Percentiles rank a stretch among this genome's conserved stretches.
Conservation (phyloP, 2,329 filamentous ascomycete species). For the Cercospora nicotianae region DNA sequence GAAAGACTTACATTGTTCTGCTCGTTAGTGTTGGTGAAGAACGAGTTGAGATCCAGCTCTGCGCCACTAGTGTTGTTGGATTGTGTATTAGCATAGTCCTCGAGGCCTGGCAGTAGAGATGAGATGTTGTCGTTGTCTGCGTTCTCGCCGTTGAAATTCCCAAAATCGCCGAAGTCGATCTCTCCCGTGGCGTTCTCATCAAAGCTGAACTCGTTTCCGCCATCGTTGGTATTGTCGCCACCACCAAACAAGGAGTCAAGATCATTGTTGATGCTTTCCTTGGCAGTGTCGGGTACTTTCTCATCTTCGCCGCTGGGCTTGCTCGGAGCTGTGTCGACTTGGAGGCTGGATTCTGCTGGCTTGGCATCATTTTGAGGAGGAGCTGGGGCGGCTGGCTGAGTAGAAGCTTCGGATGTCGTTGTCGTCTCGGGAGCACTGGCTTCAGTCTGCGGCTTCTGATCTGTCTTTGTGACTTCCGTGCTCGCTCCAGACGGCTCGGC, state of each 20-base stretch:
- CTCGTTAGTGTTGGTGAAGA: conserved; percentile 29
- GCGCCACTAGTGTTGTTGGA: conserved; percentile 20
- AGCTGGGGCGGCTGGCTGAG: neutral
- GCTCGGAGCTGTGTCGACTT: conserved; percentile 16
- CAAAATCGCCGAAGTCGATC: conserved; percentile 41
- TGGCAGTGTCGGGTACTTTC: conserved; percentile 33
- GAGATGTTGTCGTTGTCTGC: conserved; percentile 38
- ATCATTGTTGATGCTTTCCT: conserved; percentile 31
- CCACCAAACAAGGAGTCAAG: conserved; percentile 41
- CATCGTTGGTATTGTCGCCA: conserved; percentile 24
- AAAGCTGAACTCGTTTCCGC: conserved; percentile 27
- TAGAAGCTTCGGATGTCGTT: neutral
- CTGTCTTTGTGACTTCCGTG: neutral
- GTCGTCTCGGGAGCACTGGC: neutral
- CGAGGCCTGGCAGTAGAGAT: conserved; percentile 44
- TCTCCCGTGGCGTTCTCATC: conserved; percentile 24
- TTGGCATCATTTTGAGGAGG: conserved; percentile 3
- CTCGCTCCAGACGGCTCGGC: neutral
- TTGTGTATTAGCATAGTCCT: conserved; percentile 43
- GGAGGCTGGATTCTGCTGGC: conserved; percentile 15
- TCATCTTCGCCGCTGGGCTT: conserved; percentile 22
- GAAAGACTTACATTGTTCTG: conserved; percentile 10
- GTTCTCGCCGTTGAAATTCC: conserved; percentile 25
- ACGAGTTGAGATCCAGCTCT: conserved; percentile 33
- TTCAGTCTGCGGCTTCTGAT: neutral